Evolutionary conservation across 306 rosid species (phyloP).

Genomic region (Pterocarpus macrocarpus): DNA sequence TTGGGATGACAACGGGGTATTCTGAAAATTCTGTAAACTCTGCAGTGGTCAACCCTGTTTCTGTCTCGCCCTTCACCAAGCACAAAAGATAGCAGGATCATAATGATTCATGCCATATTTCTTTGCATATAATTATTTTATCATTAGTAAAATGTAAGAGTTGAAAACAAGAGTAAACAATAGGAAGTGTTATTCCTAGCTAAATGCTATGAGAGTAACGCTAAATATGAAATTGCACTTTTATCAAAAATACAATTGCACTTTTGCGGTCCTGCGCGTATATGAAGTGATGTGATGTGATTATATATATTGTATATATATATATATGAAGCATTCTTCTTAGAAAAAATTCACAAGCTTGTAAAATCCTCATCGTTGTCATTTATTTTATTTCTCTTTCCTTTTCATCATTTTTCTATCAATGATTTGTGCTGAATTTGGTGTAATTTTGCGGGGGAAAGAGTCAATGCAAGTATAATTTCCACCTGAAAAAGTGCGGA

Average conservation of each 20-base stretch:
- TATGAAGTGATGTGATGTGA: no score
- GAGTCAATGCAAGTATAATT: not conserved
- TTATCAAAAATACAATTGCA: no score
- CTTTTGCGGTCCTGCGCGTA: no score
- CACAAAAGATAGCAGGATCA: not conserved
- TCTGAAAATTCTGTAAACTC: not conserved
- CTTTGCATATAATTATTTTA: no score
- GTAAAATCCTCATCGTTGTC: no score
- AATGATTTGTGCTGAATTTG: not conserved
- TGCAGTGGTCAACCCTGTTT: conserved; percentile 28
- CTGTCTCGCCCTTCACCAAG: not conserved
- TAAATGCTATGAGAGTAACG: no score
- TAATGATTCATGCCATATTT: not conserved
- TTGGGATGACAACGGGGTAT: not conserved
- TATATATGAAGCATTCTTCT: not conserved
- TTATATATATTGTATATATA: no score
- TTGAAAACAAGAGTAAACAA: no score
- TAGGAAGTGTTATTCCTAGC: no score
- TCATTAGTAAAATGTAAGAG: no score
- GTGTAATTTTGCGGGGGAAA: not conserved
- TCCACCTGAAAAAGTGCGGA: not conserved
- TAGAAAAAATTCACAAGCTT: not conserved
- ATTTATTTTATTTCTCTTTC: no score
- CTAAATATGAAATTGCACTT: no score
- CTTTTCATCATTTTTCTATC: not conserved